Evolutionary conservation across 192 early-diverging fungal genomes (phyloP), one percentile per base, ranked within the genome.

Genomic region (Entomortierella parvispora): DNA sequence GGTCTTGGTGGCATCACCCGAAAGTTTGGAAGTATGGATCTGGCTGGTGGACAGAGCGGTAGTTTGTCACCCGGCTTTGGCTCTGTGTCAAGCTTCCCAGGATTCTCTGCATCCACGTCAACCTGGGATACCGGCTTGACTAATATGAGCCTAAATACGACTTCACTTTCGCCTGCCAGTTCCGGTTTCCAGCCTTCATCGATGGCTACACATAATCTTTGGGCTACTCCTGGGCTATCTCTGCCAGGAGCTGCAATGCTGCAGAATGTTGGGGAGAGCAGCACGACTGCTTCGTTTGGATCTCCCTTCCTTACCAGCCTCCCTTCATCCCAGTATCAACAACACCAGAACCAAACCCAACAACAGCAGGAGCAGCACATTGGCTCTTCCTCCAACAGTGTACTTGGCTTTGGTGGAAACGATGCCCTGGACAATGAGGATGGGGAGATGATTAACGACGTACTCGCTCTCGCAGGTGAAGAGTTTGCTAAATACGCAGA

Each of bases 391-490:
- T 9, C 55, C 59, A 22, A 42, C 58, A 3, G 52, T 58, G 17
- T 47, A 23, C 9, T 63, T 65, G 61, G 60, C 6, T 63, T 59
- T 54, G 42, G 55, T 22, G 55, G 58, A 14, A 26, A 20, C 22
- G 74, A 77, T 14, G 12, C 37, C 37, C 26, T 77, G 58, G 74
- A 77, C 14, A 68, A 77, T 28, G 65, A 65, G 6, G 74, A 66
- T 0, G 74, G 51, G 12, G 74, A 77, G 45, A 68, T 77, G 74
- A 68, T 77, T 60, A 76, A 68, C 31, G 74, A 77, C 40, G 74
- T 68, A 1, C 42, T 77, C 17, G 74, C 74, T 4, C 62, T 68
- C 15, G 74, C 68, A 44, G 64, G 65, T 2, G 74, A 77, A 22
- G 74, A 77, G 48, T 68, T 77, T 59, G 74, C 60, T 2, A 64